Percentiles rank a stretch among this genome's conserved stretches.
Evolutionary conservation across 352 stramenopile species (phyloP).

Genomic region (Pythium aphanidermatum): DNA sequence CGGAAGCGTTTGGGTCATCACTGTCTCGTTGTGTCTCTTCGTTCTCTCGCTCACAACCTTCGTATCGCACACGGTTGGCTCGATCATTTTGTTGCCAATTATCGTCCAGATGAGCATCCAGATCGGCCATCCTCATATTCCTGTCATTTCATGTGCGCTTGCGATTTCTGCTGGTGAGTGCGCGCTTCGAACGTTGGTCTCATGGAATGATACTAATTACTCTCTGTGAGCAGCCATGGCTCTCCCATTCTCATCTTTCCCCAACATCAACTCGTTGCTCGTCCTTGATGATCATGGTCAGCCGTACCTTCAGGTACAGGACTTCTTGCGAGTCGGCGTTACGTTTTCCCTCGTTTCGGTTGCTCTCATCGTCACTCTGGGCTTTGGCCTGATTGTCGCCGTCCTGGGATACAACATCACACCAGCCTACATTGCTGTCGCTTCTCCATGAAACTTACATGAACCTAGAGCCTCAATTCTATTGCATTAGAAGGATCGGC

Average conservation of each 20-base stretch:
- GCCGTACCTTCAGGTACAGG: constrained; percentile 80
- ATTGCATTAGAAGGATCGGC: constrained; percentile 80
- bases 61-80: constrained; percentile 90
- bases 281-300: constrained; percentile 88
- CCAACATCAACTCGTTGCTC: constrained; percentile 90
- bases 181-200: too few relatives aligned
- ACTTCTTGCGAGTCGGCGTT: constrained; percentile 83
- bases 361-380: constrained; percentile 80
- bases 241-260: constrained; percentile 90
- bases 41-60: constrained; percentile 90
- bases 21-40: constrained; percentile 79
- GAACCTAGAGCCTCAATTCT: background rate
- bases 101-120: constrained; percentile 88
- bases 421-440: constrained; percentile 26
- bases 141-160: constrained; percentile 78
- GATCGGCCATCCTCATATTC: constrained; percentile 81
- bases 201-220: background rate
- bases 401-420: constrained; percentile 78
- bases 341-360: constrained; percentile 83
- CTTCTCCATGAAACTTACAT: constrained; percentile 8
- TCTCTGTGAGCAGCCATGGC: constrained; percentile 61
- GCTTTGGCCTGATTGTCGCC: constrained; percentile 75
- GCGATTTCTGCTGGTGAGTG: constrained; percentile 82
- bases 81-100: constrained; percentile 90
- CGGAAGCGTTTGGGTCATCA: constrained; percentile 83